A percentile compares a stretch with the other conserved stretches of the same genome.
These are phyloP conservation scores for Neonectria ditissima DNA, from an alignment of 2,329 filamentous ascomycete genomes.

Conservation along the genomic window DNA sequence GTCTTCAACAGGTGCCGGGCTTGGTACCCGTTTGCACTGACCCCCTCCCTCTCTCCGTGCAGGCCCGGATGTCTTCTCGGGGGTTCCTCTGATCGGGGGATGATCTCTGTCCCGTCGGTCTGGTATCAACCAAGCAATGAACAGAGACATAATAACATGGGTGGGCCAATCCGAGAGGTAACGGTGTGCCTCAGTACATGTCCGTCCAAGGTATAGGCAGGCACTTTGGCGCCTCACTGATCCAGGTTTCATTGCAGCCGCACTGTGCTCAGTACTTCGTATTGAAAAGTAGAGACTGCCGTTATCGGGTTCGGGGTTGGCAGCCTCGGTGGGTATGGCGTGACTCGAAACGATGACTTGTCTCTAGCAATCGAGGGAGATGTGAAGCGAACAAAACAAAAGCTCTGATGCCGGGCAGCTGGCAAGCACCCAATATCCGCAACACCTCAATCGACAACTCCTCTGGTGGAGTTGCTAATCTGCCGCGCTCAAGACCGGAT, in stretches of 20 bases:
- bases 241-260: too few relatives aligned
- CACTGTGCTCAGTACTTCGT: not conserved
- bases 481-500: not conserved
- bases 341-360: not conserved
- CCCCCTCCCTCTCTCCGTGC: conserved; percentile 3
- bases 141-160: too few relatives aligned
- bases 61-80: not conserved
- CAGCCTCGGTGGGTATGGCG: not conserved
- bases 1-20: conserved; percentile 23
- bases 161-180: too few relatives aligned
- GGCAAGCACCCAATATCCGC: not conserved
- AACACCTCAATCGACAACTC: not conserved
- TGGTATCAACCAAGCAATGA: too few relatives aligned
- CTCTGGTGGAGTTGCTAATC: not conserved
- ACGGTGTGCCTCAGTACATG: too few relatives aligned
- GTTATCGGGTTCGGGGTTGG: not conserved
- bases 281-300: not conserved
- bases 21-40: conserved; percentile 17
- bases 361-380: too few relatives aligned
- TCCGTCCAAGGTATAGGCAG: too few relatives aligned
- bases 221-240: not conserved
- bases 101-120: too few relatives aligned
- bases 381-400: too few relatives aligned
- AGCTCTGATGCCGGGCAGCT: too few relatives aligned
- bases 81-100: too few relatives aligned